Base-by-base conservation (phyloP, 768 basidiomycete genomes). In the Naganishia kalamii region DNA sequence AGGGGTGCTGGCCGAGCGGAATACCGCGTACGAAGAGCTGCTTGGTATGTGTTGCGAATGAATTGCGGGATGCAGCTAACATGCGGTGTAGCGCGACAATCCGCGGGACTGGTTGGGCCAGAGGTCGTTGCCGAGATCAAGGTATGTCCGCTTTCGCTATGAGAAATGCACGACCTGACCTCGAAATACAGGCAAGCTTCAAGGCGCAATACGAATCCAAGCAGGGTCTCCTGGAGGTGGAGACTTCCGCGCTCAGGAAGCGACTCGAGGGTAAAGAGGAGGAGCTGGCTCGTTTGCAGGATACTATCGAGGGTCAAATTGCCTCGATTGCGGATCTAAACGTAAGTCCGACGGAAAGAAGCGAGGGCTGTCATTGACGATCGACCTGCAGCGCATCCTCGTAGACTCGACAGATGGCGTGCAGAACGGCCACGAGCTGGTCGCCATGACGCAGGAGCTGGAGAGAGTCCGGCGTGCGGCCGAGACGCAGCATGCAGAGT, bases 261-360 rank as follows among this genome's bases (percentile, higher is more conserved):
- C 93, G 97, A 73, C 81, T 94, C 44, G 96, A 97, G 71, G 80
- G 88, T 72, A 87, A 86, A 74, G 81, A 81, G 40, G 88, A 86
- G 65, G 96, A 99, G 78, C 85, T 91, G 61, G 86, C 90, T 65
- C 86, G 83, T 68, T 81, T 94, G 68, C 88, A 90, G 71, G 85
- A 86, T 49, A 87, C 89, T 6, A 86, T 96, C 65, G 94, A 98
- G 74, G 88, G 88, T 78, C 83, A 96, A 72, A 93, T 94, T 81
- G 88, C 89, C 73, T 89, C 96, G 68, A 98, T 97, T 73, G 96
- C 98, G 76, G 94, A 98, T 76, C 85, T 99, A 62, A 98, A 99
- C 85, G 94, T 96, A 71, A 68, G 49, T 37, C 40, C 57, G 62
- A 66, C 62, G 54, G 63, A 27, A 65, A 35, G 37, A 33, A 48